Evolutionary conservation across 805 yeast species (phyloP).

Genomic region (Monosporozyma solicola): DNA sequence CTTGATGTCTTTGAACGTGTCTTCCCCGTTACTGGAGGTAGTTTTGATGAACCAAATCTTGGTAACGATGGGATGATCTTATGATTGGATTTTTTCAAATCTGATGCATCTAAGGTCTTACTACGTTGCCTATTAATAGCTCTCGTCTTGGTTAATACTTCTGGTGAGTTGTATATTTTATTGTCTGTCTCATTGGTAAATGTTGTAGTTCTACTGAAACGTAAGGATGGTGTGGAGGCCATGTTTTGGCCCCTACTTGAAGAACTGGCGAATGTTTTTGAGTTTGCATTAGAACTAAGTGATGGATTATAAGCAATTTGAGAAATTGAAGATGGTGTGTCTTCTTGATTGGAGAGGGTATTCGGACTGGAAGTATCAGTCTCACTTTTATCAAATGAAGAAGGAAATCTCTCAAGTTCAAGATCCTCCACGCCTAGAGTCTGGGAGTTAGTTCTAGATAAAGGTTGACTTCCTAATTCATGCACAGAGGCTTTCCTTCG

Average conservation of each 20-base stretch:
- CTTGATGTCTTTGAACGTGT: slow-evolving; percentile 2
- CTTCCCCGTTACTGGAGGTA: slow-evolving; percentile 5
- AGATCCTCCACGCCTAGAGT: not conserved
- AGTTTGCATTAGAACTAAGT: not conserved
- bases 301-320: not conserved
- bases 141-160: not conserved
- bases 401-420: slow-evolving; percentile 4
- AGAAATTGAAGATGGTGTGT: not conserved
- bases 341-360: not conserved
- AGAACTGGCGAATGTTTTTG: not conserved
- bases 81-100: slow-evolving; percentile 7
- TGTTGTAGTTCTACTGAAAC: not conserved
- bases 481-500: not conserved
- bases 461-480: not conserved
- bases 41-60: slow-evolving; percentile 2
- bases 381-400: not conserved
- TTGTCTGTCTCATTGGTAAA: not conserved
- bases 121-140: slow-evolving; percentile 21
- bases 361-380: not conserved
- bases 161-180: not conserved
- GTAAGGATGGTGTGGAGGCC: not conserved
- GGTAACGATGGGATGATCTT: not conserved
- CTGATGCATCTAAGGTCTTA: slow-evolving; percentile 25
- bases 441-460: not conserved
- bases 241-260: not conserved